Percentiles rank a stretch among this genome's conserved stretches.
These are phyloP conservation scores for Picea sitchensis DNA, from an alignment of 75 land plant species.

Conservation along the genomic window DNA sequence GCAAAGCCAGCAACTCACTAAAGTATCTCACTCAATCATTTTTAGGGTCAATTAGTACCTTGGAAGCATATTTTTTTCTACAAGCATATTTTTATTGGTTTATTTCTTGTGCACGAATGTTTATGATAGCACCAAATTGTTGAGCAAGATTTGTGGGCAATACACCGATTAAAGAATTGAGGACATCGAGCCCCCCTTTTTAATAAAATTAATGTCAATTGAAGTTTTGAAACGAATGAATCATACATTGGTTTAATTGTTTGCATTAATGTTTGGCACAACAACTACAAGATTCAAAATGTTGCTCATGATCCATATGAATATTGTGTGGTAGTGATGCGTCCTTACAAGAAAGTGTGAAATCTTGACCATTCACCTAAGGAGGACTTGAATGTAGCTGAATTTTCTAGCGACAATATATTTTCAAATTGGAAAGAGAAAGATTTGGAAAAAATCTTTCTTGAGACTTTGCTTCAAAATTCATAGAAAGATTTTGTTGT, in stretches of 20 bases:
- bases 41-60: slow-evolving; percentile 52
- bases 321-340: slow-evolving; percentile 89
- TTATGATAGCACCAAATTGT: background rate
- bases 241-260: no score
- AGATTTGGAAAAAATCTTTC: slow-evolving; percentile 37
- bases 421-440: slow-evolving; percentile 39
- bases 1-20: slow-evolving; percentile 91
- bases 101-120: background rate
- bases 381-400: slow-evolving; percentile 16
- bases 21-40: slow-evolving; percentile 82
- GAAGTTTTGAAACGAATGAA: background rate
- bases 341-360: slow-evolving; percentile 77
- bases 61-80: background rate
- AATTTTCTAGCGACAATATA: slow-evolving; percentile 29
- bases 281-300: background rate
- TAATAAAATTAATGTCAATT: no score
- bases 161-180: no score
- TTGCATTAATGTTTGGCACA: no score
- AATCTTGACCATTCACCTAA: slow-evolving; percentile 31
- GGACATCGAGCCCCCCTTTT: no score
- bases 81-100: background rate
- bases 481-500: slow-evolving; percentile 64
- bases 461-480: slow-evolving; percentile 45
- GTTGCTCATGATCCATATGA: no score
- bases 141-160: no score